Base-by-base conservation (phyloP, 2,329 filamentous ascomycete species). In the Phaeosphaeria sp. region DNA sequence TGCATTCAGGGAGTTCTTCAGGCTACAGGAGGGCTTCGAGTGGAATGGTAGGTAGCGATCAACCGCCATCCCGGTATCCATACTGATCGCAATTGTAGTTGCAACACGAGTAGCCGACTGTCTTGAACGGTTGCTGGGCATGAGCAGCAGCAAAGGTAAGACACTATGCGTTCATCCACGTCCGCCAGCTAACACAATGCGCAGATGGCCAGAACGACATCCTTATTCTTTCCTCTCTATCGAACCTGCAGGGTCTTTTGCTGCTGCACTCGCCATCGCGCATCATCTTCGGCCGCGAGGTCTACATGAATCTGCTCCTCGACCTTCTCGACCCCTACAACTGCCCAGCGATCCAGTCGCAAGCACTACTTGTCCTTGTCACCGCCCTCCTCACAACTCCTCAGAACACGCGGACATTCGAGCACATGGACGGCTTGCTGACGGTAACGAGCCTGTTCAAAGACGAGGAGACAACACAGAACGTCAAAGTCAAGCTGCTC, bases 221-320 rank as follows among this genome's bases (percentile, higher is more conserved):
- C 58, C 84, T 97, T 69, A 96, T 98, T 68, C 85, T 97, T 67
- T 91, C 90, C 65, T 90, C 93, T 6, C 85, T 99, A 59, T 92
- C 97, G 69, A 83, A 97, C 53, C 90, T 97, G 36, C 94, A 98
- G 79, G 95, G 95, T 18, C 84, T 90, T 21, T 83, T 98, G 61
- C 84, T 98, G 60, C 84, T 99, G 40, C 95, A 99, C 72, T 93
- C 94, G 13, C 91, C 93, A 0, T 96, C 92, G 71, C 91, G 95
- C 75, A 85, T 88, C 15, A 85, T 98, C 48, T 98, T 98, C 78
- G 87, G 89, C 24, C 87, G 93, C 58, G 93, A 97, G 78, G 89
- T 93, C 65, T 91, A 96, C 79, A 98, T 99, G 94, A 97, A 97
- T 75, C 86, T 97, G 56, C 89, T 98, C 42, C 90, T 98, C 63